Conservation (phyloP, 179 eudicot species). For the Corrigiola litoralis region DNA sequence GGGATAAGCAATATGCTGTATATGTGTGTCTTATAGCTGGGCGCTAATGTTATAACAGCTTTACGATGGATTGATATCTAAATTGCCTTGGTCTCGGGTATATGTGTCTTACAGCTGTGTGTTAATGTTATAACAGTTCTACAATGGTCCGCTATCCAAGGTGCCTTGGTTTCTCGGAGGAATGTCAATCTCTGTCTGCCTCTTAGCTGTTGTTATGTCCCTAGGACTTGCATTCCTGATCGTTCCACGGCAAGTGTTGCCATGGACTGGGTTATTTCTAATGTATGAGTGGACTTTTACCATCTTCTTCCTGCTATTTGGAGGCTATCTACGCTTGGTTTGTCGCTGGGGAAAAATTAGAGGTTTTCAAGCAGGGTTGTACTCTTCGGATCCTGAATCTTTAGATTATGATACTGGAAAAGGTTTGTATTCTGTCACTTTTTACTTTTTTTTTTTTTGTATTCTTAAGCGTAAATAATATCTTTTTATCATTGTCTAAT, state of each 20-base stretch:
- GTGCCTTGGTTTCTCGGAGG: constrained; percentile 83
- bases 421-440: constrained; percentile 13
- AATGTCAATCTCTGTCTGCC: constrained; percentile 60
- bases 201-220: constrained; percentile 54
- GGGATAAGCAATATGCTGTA: too few relatives aligned
- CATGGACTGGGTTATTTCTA: constrained; percentile 91
- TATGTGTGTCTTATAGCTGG: constrained; percentile 11
- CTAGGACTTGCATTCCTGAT: constrained; percentile 60
- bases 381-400: constrained; percentile 22
- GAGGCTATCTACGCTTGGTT: constrained; percentile 10
- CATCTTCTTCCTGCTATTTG: constrained; percentile 62
- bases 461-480: constrained; percentile 20
- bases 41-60: constrained; percentile 37
- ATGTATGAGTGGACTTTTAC: constrained; percentile 93
- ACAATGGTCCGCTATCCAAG: constrained; percentile 51
- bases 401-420: constrained; percentile 22
- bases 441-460: not conserved
- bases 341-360: constrained; percentile 18
- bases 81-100: constrained; percentile 61
- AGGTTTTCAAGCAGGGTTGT: constrained; percentile 7
- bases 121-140: constrained; percentile 37
- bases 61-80: constrained; percentile 47
- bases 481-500: constrained; percentile 4
- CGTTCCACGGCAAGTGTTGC: constrained; percentile 87
- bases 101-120: constrained; percentile 14